Conservation (phyloP, 805 yeast genomes). For the Teunomyces gatunensis region DNA sequence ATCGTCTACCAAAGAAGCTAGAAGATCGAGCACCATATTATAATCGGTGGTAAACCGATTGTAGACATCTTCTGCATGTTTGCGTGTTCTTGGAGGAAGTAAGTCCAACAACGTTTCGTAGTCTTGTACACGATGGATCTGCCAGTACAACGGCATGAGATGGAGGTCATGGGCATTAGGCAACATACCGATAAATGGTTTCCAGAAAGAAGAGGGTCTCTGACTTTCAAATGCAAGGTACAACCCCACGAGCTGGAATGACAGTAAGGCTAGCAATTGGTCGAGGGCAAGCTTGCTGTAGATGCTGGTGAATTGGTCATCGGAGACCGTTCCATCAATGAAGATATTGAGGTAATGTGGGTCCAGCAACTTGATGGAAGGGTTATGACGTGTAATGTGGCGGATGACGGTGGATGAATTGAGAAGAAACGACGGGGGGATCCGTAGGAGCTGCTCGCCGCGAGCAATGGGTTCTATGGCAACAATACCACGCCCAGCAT, state of each 20-base stretch:
- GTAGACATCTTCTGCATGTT: slow-evolving; percentile 42
- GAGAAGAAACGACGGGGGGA: slow-evolving; percentile 57
- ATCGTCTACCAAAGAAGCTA: slow-evolving; percentile 13
- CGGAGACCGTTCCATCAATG: slow-evolving; percentile 20
- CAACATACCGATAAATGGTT: slow-evolving; percentile 61
- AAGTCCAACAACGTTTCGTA: slow-evolving; percentile 26
- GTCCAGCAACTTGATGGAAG: slow-evolving; percentile 24
- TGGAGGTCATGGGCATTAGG: slow-evolving; percentile 56
- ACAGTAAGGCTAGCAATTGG: slow-evolving; percentile 43
- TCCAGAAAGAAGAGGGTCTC: slow-evolving; percentile 56
- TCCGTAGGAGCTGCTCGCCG: slow-evolving; percentile 48
- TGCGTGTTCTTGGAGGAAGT: slow-evolving; percentile 45
- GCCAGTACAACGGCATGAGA: slow-evolving; percentile 66
- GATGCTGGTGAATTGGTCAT: slow-evolving; percentile 25
- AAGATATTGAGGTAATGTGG: slow-evolving; percentile 17
- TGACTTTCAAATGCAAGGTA: slow-evolving; percentile 46
- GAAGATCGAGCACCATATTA: slow-evolving; percentile 26
- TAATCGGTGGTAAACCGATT: slow-evolving; percentile 47
- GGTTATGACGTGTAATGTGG: slow-evolving; percentile 43
- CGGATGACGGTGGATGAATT: slow-evolving; percentile 52
- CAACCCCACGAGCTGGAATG: slow-evolving; percentile 59
- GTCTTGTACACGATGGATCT: slow-evolving; percentile 25
- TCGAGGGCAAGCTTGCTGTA: slow-evolving; percentile 30
- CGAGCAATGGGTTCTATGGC: slow-evolving; percentile 35
- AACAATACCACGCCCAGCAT: slow-evolving; percentile 64